Conservation (phyloP, 352 stramenopile species). For the Globisporangium spinosum region DNA sequence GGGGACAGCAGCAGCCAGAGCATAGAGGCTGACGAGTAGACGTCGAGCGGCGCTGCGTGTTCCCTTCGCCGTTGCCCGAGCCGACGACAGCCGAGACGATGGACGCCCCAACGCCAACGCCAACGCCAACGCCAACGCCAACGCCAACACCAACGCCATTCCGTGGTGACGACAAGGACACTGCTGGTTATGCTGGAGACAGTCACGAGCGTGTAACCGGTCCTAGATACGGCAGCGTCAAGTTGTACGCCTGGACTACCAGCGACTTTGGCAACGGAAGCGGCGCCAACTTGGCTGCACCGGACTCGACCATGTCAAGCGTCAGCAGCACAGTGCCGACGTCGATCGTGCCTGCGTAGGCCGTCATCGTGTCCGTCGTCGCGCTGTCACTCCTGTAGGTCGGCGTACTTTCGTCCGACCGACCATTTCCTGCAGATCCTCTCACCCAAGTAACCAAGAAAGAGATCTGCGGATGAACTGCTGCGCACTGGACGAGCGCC, state of each 20-base stretch:
- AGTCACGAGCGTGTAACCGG: background rate
- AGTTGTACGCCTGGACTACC: background rate
- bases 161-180: background rate
- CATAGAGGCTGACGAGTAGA: background rate
- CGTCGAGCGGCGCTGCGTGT: background rate
- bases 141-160: background rate
- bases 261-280: background rate
- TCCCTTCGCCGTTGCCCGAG: background rate
- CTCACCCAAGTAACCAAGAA: background rate
- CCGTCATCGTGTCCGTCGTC: slow-evolving; percentile 5
- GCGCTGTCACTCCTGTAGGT: slow-evolving; percentile 3
- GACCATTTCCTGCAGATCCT: background rate
- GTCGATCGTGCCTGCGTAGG: slow-evolving; percentile 1
- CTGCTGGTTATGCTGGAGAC: background rate
- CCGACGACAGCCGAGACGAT: background rate
- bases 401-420: background rate
- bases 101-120: background rate
- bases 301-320: background rate
- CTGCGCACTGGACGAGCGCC: slow-evolving; percentile 5
- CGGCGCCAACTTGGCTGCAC: background rate
- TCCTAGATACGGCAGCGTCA: background rate
- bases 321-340: background rate
- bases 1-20: background rate
- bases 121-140: background rate
- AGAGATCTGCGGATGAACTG: background rate